phyloP scores from a whole-genome alignment of 2,329 filamentous ascomycete species.

The Cordyceps militaris region DNA sequence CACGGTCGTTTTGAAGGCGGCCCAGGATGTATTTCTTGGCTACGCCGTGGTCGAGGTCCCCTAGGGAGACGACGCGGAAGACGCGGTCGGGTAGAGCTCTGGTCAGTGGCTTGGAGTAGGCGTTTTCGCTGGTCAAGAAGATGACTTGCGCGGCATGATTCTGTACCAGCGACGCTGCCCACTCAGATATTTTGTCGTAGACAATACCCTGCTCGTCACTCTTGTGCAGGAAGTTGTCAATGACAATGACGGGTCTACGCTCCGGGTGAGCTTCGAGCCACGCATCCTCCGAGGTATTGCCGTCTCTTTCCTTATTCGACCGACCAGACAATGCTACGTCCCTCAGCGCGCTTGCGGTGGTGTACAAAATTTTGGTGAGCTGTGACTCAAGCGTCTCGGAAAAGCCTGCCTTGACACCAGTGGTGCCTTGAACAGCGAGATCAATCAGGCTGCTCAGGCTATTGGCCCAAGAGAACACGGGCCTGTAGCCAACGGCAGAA shows the following conservation, averaged over 20 bases:
- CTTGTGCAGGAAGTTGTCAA: constrained; percentile 88
- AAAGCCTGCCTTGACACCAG: constrained; percentile 89
- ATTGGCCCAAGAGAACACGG: constrained; percentile 95
- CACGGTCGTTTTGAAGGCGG: constrained; percentile 54
- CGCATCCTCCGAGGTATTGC: constrained; percentile 68
- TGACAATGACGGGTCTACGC: constrained; percentile 71
- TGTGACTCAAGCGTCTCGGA: constrained; percentile 89
- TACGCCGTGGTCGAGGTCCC: constrained; percentile 78
- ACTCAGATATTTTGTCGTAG: constrained; percentile 77
- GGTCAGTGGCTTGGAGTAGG: constrained; percentile 78
- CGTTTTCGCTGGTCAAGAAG: constrained; percentile 84
- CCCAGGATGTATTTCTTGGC: constrained; percentile 87
- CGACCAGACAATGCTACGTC: constrained; percentile 65
- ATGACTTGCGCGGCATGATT: constrained; percentile 90
- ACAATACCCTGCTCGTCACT: constrained; percentile 56
- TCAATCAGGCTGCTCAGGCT: constrained; percentile 89
- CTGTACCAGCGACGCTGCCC: constrained; percentile 79
- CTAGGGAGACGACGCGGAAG: constrained; percentile 77
- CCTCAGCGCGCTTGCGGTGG: constrained; percentile 71
- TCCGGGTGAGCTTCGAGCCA: constrained; percentile 89
- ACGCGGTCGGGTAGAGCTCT: constrained; percentile 86
- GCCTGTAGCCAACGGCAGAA: constrained; percentile 77
- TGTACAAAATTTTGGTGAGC: constrained; percentile 81
- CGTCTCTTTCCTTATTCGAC: constrained; percentile 66
- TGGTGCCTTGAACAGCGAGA: constrained; percentile 86